Evolutionary conservation across 352 stramenopile species (phyloP).

Genomic region (Blastocystis sp.): DNA sequence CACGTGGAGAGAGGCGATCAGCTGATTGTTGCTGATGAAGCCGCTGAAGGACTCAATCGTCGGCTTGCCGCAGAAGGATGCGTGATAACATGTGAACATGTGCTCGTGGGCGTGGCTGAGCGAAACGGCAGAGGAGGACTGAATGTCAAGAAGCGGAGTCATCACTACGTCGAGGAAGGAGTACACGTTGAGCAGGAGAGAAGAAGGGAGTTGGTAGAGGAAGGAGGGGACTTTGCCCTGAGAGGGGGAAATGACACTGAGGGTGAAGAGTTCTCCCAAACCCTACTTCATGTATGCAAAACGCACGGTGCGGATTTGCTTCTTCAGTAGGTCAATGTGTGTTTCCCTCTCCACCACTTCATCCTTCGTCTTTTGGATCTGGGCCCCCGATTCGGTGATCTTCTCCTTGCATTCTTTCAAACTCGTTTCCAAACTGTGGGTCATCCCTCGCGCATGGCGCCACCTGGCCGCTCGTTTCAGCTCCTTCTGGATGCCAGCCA

Average conservation of each 20-base stretch:
- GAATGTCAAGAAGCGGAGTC: not conserved
- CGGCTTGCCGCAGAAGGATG: not conserved
- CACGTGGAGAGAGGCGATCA: not conserved
- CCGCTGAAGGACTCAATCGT: not conserved
- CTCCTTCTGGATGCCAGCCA: not conserved
- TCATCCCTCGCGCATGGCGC: not conserved
- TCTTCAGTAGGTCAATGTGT: not conserved
- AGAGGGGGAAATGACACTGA: slow-evolving; percentile 37
- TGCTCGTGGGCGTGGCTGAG: not conserved
- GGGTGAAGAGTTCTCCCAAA: not conserved
- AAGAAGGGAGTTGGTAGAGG: not conserved
- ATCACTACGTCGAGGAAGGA: slow-evolving; percentile 31
- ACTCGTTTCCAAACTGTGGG: slow-evolving; percentile 6
- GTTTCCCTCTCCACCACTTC: not conserved
- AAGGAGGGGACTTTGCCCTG: not conserved
- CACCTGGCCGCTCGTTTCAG: not conserved
- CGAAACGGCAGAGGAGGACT: not conserved
- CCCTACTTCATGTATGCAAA: slow-evolving; percentile 46
- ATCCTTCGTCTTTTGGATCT: not conserved
- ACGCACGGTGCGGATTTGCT: slow-evolving; percentile 5
- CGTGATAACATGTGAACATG: not conserved
- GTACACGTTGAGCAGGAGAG: not conserved
- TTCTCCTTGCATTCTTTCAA: slow-evolving; percentile 2
- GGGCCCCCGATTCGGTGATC: not conserved
- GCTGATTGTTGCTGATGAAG: not conserved